These are phyloP conservation scores for Trichoderma sp. DNA, from an alignment of 2,329 filamentous ascomycete species.

Conservation along the genomic window DNA sequence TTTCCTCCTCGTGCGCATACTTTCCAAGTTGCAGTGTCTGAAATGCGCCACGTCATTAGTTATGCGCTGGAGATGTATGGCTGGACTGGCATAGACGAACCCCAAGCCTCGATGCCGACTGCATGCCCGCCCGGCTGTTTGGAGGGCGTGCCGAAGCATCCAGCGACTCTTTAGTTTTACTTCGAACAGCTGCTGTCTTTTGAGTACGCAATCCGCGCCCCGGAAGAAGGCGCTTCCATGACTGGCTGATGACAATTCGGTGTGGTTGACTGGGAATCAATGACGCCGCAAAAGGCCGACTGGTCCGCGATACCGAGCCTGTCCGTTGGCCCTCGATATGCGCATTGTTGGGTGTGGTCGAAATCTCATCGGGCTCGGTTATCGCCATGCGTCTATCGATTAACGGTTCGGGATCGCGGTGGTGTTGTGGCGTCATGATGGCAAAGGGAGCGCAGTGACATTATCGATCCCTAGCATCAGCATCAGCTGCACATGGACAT, in stretches of 20 bases:
- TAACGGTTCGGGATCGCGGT: background rate
- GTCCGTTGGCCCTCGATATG: background rate
- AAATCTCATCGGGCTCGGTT: background rate
- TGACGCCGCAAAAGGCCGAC: background rate
- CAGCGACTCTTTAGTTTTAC: background rate
- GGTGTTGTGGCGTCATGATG: background rate
- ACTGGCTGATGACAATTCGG: background rate
- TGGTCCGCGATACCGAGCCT: background rate
- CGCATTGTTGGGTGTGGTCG: background rate
- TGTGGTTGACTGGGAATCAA: background rate
- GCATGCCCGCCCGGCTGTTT: background rate
- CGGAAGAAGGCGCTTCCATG: constrained; percentile 8
- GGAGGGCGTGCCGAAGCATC: background rate
- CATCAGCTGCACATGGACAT: background rate
- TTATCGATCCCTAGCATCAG: background rate
- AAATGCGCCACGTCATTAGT: background rate
- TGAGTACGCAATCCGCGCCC: background rate
- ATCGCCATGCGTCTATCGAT: background rate
- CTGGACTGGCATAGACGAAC: background rate
- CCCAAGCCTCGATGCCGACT: constrained; percentile 1
- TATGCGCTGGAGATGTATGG: background rate
- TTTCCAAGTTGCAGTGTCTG: constrained; percentile 65
- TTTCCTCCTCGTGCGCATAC: constrained; percentile 69
- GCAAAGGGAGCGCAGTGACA: background rate
- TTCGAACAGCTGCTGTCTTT: background rate